Evolutionary conservation across 495 filamentous ascomycete species (phyloP), one percentile per base, ranked within the genome.

Genomic region (Neurospora tetrasperma): DNA sequence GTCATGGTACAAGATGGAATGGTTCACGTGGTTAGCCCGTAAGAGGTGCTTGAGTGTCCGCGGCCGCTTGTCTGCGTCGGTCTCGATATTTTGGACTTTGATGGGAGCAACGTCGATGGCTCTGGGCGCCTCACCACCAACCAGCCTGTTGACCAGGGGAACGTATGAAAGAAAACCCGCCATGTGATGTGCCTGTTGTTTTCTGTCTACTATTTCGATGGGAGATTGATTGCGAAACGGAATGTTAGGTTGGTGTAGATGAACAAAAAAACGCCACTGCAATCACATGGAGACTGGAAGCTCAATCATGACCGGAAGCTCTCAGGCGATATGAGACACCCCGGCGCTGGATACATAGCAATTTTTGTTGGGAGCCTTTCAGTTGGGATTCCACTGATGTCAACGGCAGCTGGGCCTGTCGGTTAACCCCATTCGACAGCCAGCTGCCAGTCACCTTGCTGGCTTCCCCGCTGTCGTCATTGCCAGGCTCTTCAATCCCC

Each of bases 21-120:
- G 85, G 76, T 96, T 97, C 42, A 90, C 89, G 84, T 99, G 96
- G 80, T 99, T 98, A 38, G 94, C 89, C 76, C 90, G 90, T 42
- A 99, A 78, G 16, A 98, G 85, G 79, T 98, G 94, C 80, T 96
- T 97, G 71, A 99, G 85, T 5, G 93, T 93, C 73, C 95, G 83
- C 12, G 92, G 89, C 40, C 91, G 84, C 81, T 94, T 96, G 73
- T 94, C 93, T 10, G 88, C 85, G 23, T 88, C 86, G 8, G 88
- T 91, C 80, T 98, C 96, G 71, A 96, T 87, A 78, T 91, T 88
- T 82, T 95, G 88, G 70, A 91, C 83, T 70, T 92, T 84, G 46
- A 95, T 90, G 0, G 91, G 83, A 7, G 90, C 84, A 27, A 98
- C 78, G 71, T 90, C 83, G 75, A 94, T 90, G 69, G 83, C 77